Percentiles rank a stretch among this genome's conserved stretches.
phyloP scores from a whole-genome alignment of 2,329 filamentous ascomycete species.

The Stagonosporopsis tanaceti region DNA sequence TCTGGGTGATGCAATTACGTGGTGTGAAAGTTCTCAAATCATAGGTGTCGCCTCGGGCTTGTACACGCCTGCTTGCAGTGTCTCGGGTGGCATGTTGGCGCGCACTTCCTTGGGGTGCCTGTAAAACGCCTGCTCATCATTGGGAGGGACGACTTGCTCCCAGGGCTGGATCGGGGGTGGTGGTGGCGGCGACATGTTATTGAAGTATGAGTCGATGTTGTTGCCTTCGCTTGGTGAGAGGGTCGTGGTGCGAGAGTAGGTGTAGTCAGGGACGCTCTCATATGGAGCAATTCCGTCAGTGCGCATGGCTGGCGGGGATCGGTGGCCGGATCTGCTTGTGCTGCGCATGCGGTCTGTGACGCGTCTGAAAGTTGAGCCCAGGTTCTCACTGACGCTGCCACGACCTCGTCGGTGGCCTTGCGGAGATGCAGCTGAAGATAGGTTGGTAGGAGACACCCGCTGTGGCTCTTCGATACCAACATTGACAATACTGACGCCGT shows the following conservation, averaged over 20 bases:
- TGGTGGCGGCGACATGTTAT: slow-evolving; percentile 46
- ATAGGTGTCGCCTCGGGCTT: slow-evolving; percentile 44
- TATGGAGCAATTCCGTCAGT: slow-evolving; percentile 50
- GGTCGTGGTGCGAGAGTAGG: slow-evolving; percentile 35
- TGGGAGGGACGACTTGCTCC: slow-evolving; percentile 54
- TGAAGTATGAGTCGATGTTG: slow-evolving; percentile 38
- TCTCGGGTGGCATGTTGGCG: slow-evolving; percentile 60
- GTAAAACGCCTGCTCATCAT: slow-evolving; percentile 37
- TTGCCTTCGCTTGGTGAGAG: slow-evolving; percentile 41
- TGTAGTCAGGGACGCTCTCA: slow-evolving; percentile 52
- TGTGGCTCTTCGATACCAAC: slow-evolving; percentile 55
- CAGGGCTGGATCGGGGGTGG: slow-evolving; percentile 45
- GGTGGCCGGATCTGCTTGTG: slow-evolving; percentile 61
- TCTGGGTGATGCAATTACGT: slow-evolving; percentile 16
- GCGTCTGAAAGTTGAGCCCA: slow-evolving; percentile 58
- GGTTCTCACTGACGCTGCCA: slow-evolving; percentile 65
- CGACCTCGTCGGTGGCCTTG: slow-evolving; percentile 61
- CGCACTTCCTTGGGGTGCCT: slow-evolving; percentile 57
- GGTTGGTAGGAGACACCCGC: slow-evolving; percentile 32
- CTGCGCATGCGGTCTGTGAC: slow-evolving; percentile 68
- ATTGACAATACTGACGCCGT: slow-evolving; percentile 52
- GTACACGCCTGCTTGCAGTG: slow-evolving; percentile 55
- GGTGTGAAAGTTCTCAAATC: slow-evolving; percentile 34
- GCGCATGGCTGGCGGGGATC: slow-evolving; percentile 53
- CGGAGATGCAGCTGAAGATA: slow-evolving; percentile 47